Evolutionary conservation across 148 eudicot species (phyloP), one percentile per base, ranked within the genome.

Genomic region (Dysphania ambrosioides): DNA sequence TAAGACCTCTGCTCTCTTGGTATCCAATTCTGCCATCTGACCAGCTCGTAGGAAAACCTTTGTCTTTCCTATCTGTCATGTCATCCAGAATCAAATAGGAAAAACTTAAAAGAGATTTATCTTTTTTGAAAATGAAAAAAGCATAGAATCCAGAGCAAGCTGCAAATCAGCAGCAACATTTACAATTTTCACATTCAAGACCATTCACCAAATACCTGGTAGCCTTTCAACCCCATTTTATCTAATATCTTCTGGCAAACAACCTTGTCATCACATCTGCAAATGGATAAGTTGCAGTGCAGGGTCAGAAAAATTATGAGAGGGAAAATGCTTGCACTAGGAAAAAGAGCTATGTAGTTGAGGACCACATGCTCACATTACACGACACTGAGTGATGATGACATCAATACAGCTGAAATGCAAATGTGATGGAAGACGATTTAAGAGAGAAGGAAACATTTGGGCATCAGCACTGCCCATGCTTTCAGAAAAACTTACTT

Each of bases 31-130:
- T 64, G 99, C 99, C 99, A 96, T 96, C 84, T 96, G 99, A 47
- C 99, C 99, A 86, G 99, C 99, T 75, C 99, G 88, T 74, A 96
- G 84, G 75, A 96, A 96, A 78, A 92, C 94, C 86, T 96, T 96
- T 66, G 93, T 86, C 87, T 96, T 96, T 62, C 99, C 99, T 63
- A 96, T 79, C 99, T 93, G 89, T 72, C 79, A 85, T 79, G 78
- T 70, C 72, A 81, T 73, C 55, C 76, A 76, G 55, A 70, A 71
- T 9, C 58, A 44, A 70, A 42, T 36, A 12, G 13, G 35, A 36
- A 8, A 42, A 53, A 53, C 19, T 44, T 62, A 56, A 75, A 5
- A 27, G 35, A 31, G 19, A 70, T n/a, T n/a, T n/a, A n/a, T n/a
- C n/a, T n/a, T n/a, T n/a, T n/a, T n/a, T n/a, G n/a, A n/a, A n/a